Percentiles rank a stretch among this genome's conserved stretches.
Conservation (phyloP, 768 basidiomycete species). For the Multifurca ochricompacta region DNA sequence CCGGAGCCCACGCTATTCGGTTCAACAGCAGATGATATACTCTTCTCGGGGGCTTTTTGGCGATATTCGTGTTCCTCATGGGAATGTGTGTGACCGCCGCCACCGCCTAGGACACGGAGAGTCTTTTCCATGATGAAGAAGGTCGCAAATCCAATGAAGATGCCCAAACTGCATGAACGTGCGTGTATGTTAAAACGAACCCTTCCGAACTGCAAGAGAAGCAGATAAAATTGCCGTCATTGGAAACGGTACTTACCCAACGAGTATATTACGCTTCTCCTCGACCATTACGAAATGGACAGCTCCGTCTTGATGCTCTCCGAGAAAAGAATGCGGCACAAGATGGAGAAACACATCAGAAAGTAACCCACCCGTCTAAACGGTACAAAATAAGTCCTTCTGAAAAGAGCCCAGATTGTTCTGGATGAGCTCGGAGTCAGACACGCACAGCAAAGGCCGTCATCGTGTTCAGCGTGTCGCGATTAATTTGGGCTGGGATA, state of each 20-base stretch:
- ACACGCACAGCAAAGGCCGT: conserved; percentile 79
- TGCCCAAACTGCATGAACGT: conserved; percentile 48
- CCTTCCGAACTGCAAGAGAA: background rate
- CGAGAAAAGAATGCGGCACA: conserved; percentile 87
- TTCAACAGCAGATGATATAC: conserved; percentile 41
- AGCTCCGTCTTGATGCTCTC: conserved; percentile 66
- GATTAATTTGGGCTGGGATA: conserved; percentile 82
- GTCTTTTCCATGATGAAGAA: conserved; percentile 95
- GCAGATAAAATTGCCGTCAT: conserved; percentile 1
- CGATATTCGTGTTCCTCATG: conserved; percentile 41
- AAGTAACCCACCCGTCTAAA: conserved; percentile 78
- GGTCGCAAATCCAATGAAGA: conserved; percentile 79
- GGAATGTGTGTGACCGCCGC: conserved; percentile 52
- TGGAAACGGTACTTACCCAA: conserved; percentile 50
- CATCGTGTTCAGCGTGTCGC: conserved; percentile 85
- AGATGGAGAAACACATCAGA: conserved; percentile 92
- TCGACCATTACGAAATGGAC: conserved; percentile 80
- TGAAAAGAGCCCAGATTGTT: background rate
- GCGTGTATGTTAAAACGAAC: conserved; percentile 11
- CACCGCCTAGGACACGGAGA: conserved; percentile 68
- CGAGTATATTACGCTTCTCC: conserved; percentile 83
- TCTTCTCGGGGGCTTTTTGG: conserved; percentile 26
- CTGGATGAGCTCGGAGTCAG: background rate
- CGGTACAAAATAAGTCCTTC: conserved; percentile 7
- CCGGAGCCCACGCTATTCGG: conserved; percentile 35